Percentiles rank a stretch among this genome's conserved stretches.
These are phyloP conservation scores for Malus hybrid DNA, from an alignment of 331 rosid genomes.

Conservation along the genomic window DNA sequence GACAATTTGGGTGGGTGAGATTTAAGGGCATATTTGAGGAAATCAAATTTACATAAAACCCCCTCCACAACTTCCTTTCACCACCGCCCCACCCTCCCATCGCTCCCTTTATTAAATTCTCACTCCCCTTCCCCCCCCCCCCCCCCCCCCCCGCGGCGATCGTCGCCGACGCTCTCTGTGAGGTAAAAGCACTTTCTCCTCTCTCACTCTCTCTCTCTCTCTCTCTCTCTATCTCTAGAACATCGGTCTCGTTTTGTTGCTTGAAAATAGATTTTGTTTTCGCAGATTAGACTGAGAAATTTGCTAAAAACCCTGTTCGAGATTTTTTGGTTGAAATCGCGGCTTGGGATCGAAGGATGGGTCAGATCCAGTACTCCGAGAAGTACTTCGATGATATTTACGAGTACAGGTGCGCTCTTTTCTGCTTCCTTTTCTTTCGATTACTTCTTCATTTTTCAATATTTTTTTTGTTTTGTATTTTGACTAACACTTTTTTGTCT, in stretches of 20 bases:
- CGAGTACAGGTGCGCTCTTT: slow-evolving; percentile 61
- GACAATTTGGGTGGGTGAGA: too few relatives aligned
- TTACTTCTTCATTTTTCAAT: too few relatives aligned
- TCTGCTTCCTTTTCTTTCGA: background rate
- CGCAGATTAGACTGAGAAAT: background rate
- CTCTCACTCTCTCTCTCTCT: background rate
- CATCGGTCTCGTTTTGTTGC: background rate
- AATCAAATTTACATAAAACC: slow-evolving; percentile 15
- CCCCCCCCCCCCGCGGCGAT: too few relatives aligned
- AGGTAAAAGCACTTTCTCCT: background rate
- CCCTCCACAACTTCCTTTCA: background rate
- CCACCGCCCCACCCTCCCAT: background rate
- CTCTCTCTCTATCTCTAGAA: background rate
- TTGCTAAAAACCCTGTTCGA: background rate
- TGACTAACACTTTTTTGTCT: background rate
- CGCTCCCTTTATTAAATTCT: background rate
- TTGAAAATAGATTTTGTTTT: background rate
- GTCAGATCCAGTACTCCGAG: slow-evolving; percentile 99
- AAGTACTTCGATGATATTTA: slow-evolving; percentile 81
- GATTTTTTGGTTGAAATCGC: background rate
- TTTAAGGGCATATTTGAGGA: background rate
- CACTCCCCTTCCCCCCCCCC: background rate
- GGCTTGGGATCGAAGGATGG: slow-evolving; percentile 31
- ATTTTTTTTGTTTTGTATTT: background rate
- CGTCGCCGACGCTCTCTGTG: background rate